Percentiles rank a stretch among this genome's conserved stretches.
Evolutionary conservation across 805 yeast genomes (phyloP).

Genomic region (Alloascoidea hylecoeti): DNA sequence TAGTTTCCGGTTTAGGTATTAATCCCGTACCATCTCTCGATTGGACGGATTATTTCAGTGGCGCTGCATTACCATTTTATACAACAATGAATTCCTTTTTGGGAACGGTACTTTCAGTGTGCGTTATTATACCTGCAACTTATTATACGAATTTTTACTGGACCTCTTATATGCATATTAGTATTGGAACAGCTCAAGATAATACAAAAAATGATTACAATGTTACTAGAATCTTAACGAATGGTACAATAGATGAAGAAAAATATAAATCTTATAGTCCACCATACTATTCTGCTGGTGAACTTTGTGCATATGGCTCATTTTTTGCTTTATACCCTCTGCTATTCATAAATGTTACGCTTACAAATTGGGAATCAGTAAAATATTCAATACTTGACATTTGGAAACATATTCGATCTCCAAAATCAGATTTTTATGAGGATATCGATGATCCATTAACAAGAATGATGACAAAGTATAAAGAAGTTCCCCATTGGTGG

Average conservation of each 20-base stretch:
- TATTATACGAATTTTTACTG: conserved; percentile 8
- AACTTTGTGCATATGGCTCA: conserved; percentile 36
- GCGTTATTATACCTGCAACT: conserved; percentile 5
- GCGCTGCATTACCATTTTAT: conserved; percentile 17
- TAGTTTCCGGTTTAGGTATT: conserved; percentile 21
- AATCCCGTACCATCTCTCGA: conserved; percentile 33
- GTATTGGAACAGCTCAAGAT: conserved; percentile 26
- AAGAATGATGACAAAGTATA: conserved; percentile 30
- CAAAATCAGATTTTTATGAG: conserved; percentile 15
- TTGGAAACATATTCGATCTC: conserved; percentile 17
- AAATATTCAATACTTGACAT: conserved; percentile 6
- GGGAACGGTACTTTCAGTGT: conserved; percentile 18
- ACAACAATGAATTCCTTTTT: conserved; percentile 5
- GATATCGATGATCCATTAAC: conserved; percentile 30
- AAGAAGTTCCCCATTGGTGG: conserved; percentile 41
- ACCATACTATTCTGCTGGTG: conserved; percentile 43
- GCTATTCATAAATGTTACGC: conserved; percentile 31
- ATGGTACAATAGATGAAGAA: conserved; percentile 23
- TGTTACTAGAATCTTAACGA: conserved; percentile 26
- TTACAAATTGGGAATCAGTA: conserved; percentile 28
- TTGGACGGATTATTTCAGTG: conserved; percentile 19
- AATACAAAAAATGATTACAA: too few species aligned
- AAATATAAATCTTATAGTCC: conserved; percentile 37
- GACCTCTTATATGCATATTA: conserved; percentile 17
- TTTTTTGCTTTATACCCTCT: conserved; percentile 36